phyloP scores from a whole-genome alignment of 495 filamentous ascomycete genomes.

The Staphylotrichum longicolle region DNA sequence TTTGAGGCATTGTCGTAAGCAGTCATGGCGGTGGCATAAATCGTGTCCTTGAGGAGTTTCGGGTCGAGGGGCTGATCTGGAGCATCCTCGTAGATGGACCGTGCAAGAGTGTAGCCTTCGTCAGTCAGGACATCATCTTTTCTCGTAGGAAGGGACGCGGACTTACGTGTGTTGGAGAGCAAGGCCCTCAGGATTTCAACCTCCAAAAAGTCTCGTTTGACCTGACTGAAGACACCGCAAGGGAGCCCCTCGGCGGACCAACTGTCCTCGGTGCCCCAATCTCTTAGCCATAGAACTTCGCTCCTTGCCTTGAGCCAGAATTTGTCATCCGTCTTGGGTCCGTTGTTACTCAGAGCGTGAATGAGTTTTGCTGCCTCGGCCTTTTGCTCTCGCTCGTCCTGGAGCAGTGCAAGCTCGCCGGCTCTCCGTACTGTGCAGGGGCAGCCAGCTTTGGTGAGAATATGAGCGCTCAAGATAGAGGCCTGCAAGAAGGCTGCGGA shows the following conservation, averaged over 20 bases:
- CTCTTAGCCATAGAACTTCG: slow-evolving; percentile 75
- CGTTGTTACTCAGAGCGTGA: slow-evolving; percentile 48
- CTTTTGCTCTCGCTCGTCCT: slow-evolving; percentile 63
- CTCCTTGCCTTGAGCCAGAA: slow-evolving; percentile 66
- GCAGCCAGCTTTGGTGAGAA: slow-evolving; percentile 60
- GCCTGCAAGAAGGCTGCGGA: slow-evolving; percentile 65
- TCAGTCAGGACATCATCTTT: slow-evolving; percentile 22
- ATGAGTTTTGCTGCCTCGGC: slow-evolving; percentile 62
- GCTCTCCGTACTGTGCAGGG: slow-evolving; percentile 58
- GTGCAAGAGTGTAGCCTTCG: slow-evolving; percentile 64
- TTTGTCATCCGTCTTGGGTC: slow-evolving; percentile 57
- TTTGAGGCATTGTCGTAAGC: slow-evolving; percentile 90
- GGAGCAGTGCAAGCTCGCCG: slow-evolving; percentile 57
- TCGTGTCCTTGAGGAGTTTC: slow-evolving; percentile 59
- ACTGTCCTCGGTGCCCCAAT: slow-evolving; percentile 63
- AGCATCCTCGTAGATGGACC: slow-evolving; percentile 64
- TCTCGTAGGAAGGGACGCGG: neutral
- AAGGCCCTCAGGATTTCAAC: slow-evolving; percentile 72
- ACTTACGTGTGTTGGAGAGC: slow-evolving; percentile 64
- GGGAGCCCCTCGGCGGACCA: slow-evolving; percentile 31
- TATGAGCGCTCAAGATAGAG: slow-evolving; percentile 64
- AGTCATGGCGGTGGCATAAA: slow-evolving; percentile 65
- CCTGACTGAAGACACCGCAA: slow-evolving; percentile 67
- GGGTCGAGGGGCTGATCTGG: slow-evolving; percentile 50
- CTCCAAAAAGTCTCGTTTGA: slow-evolving; percentile 65